phyloP scores from a whole-genome alignment of 805 yeast species.

The Blastobotrys chiropterorum region DNA sequence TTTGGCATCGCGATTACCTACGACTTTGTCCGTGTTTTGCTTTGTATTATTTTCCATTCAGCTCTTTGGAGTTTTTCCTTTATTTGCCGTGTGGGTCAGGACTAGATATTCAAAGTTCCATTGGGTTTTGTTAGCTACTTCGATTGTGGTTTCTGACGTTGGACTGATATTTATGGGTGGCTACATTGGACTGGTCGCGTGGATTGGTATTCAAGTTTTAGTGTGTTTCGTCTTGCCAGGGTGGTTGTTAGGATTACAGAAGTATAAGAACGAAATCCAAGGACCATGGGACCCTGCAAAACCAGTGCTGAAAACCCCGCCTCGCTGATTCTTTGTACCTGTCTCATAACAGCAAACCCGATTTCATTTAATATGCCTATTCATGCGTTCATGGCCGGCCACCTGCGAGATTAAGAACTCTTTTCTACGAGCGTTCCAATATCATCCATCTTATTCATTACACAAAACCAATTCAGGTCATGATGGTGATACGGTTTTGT shows the following conservation, averaged over 20 bases:
- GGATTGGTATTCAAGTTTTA: constrained; percentile 44
- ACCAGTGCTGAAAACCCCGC: constrained; percentile 42
- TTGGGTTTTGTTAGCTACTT: constrained; percentile 22
- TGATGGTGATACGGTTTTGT: too few relatives aligned
- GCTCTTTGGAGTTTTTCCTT: constrained; percentile 65
- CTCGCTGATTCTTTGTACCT: background rate
- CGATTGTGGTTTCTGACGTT: constrained; percentile 18
- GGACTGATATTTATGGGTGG: constrained; percentile 38
- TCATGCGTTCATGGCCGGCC: too few relatives aligned
- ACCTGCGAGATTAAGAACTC: too few relatives aligned
- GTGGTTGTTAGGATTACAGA: constrained; percentile 64
- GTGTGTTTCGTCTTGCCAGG: constrained; percentile 58
- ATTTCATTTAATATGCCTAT: too few relatives aligned
- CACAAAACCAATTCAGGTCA: too few relatives aligned
- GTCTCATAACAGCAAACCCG: too few relatives aligned
- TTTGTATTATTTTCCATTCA: constrained; percentile 72
- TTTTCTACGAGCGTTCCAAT: too few relatives aligned
- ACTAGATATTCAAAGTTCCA: constrained; percentile 27
- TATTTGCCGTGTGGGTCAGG: constrained; percentile 57
- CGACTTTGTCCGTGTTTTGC: constrained; percentile 74
- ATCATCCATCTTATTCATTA: too few relatives aligned
- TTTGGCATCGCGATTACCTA: constrained; percentile 74
- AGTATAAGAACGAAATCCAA: constrained; percentile 74
- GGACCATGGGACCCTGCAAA: constrained; percentile 93
- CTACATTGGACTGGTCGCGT: constrained; percentile 36